Evolutionary conservation across 2,329 filamentous ascomycete genomes (phyloP), one percentile per base, ranked within the genome.

Genomic region (Diaporthe eres): DNA sequence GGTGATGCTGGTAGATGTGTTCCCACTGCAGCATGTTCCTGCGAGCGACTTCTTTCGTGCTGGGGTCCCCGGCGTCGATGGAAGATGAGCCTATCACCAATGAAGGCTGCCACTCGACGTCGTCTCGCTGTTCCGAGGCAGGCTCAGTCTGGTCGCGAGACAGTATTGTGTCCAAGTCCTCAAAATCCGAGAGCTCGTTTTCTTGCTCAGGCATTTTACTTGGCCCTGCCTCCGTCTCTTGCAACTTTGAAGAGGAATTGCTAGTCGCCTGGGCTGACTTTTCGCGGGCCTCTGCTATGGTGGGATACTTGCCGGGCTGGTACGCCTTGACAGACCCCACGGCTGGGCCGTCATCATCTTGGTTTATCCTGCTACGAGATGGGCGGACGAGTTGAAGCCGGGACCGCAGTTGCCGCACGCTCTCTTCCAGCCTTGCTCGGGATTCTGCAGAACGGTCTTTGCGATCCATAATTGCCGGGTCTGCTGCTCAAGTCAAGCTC

Each of bases 21-120:
- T 74, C 81, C 74, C 83, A 83, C 63, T 84, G 85, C 63, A 82
- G 77, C 9, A 86, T 82, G 57, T 84, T 82, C 15, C 84, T 81
- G 51, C 84, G 79, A 37, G 85, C 85, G 34, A 81, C 77, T 77
- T 86, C 82, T 55, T 85, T 81, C 12, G 78, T 78, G 49, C 82
- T 85, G 61, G 85, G 79, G 44, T 85, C 83, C 34, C 83, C 82
- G 7, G 83, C 83, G 6, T 86, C 75, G 31, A 80, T 77, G 25
- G 65, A 68, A 9, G 65, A 68, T 39, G 80, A 80, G 4, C 85
- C 85, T 42, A 86, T 80, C 22, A 82, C 81, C 17, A 85, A 77
- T 15, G 82, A 78, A 0, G 82, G 81, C 42, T 57, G 63, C 80
- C 80, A 82, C 49, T 78, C 71, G 80, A 79, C 79, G 79, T 81